Percentiles rank a stretch among this genome's conserved stretches.
Evolutionary conservation across 1,284 basidiomycete genomes (phyloP).

Genomic region (Rhizoctonia solani): DNA sequence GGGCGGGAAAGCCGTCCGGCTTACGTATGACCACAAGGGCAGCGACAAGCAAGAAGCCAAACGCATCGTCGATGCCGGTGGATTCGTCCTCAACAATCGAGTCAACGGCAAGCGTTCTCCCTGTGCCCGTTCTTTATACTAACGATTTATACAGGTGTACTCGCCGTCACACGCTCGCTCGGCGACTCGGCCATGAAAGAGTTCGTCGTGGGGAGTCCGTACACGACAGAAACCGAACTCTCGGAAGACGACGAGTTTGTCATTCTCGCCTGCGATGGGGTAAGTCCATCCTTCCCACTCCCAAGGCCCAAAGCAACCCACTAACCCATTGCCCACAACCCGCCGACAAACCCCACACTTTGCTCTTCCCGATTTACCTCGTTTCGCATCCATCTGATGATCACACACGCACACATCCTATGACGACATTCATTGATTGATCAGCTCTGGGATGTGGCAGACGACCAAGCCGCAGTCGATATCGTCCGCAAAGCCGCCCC

Average conservation of each 20-base stretch:
- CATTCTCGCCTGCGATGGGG: slow-evolving; percentile 97
- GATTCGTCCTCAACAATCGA: slow-evolving; percentile 97
- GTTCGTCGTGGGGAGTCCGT: slow-evolving; percentile 97
- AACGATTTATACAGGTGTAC: slow-evolving; percentile 57
- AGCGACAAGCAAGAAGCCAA: slow-evolving; percentile 96
- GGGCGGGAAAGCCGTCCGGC: slow-evolving; percentile 83
- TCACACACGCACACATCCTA: too few relatives aligned
- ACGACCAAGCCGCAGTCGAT: slow-evolving; percentile 91
- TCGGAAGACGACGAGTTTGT: slow-evolving; percentile 92
- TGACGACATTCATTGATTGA: too few relatives aligned
- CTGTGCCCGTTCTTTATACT: neutral
- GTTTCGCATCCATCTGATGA: too few relatives aligned
- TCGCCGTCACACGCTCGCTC: slow-evolving; percentile 94
- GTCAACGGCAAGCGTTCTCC: slow-evolving; percentile 69
- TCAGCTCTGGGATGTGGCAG: slow-evolving; percentile 98
- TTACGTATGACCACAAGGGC: slow-evolving; percentile 99
- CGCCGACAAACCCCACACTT: too few relatives aligned
- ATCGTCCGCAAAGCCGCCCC: slow-evolving; percentile 69
- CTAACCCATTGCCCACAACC: too few relatives aligned
- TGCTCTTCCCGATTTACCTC: too few relatives aligned
- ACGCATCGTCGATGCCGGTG: slow-evolving; percentile 95
- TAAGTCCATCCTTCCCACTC: slow-evolving; percentile 56
- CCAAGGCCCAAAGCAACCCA: neutral
- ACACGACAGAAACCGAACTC: slow-evolving; percentile 95
- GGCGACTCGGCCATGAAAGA: slow-evolving; percentile 99